These are phyloP conservation scores for Pythium diclinum DNA, from an alignment of 352 stramenopile species.

Conservation along the genomic window DNA sequence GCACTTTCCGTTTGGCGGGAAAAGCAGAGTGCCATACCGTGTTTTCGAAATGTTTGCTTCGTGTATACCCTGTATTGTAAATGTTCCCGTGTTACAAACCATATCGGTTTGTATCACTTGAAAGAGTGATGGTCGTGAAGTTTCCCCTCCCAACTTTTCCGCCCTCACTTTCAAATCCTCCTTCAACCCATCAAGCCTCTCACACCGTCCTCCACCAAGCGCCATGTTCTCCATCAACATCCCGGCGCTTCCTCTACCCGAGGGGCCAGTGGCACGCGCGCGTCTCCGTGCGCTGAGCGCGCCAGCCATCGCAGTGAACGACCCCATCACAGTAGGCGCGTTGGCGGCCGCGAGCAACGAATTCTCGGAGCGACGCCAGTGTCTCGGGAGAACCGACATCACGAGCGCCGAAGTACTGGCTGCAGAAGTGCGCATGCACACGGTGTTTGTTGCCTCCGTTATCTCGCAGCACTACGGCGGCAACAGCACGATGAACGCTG, in stretches of 20 bases:
- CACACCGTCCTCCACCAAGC: not conserved
- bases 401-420: not conserved
- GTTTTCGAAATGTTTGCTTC: too few species aligned
- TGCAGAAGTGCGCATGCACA: not conserved
- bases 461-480: not conserved
- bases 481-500: not conserved
- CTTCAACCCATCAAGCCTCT: not conserved
- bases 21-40: too few species aligned
- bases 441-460: not conserved
- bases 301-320: not conserved
- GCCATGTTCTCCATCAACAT: conserved; percentile 1
- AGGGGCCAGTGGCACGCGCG: not conserved
- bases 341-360: not conserved
- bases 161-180: not conserved
- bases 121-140: not conserved
- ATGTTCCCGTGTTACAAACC: not conserved
- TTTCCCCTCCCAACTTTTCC: not conserved
- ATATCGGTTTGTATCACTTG: not conserved
- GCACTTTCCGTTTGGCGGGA: too few species aligned
- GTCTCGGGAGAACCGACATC: not conserved
- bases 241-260: not conserved
- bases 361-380: not conserved
- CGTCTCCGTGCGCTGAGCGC: not conserved
- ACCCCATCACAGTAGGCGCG: not conserved
- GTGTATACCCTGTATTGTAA: not conserved